Evolutionary conservation across 1,139 yeast species (phyloP).

Genomic region (Scheffersomyces segobiensis): DNA sequence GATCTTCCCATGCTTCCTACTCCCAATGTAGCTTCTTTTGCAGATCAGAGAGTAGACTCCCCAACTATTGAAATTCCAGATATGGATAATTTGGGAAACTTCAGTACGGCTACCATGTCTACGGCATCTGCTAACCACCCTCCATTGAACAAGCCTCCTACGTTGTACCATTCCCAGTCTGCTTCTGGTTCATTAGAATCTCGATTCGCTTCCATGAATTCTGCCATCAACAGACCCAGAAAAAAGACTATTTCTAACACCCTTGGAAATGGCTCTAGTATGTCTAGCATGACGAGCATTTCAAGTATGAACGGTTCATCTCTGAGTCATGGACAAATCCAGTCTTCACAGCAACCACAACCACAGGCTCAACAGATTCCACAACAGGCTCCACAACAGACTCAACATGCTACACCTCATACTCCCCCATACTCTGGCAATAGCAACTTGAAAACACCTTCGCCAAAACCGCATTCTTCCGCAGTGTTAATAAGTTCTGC

Average conservation of each 20-base stretch:
- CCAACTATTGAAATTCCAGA: conserved; percentile 52
- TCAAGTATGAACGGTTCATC: conserved; percentile 1
- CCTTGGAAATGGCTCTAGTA: conserved; percentile 16
- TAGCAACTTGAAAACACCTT: conserved; percentile 31
- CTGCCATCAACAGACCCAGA: conserved; percentile 26
- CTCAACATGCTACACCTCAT: conserved; percentile 24
- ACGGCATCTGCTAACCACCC: conserved; percentile 20
- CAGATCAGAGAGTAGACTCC: conserved; percentile 28
- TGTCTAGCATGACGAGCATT: conserved; percentile 7
- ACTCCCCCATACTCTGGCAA: conserved; percentile 37
- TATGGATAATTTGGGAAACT: conserved; percentile 37
- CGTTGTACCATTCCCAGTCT: conserved; percentile 50
- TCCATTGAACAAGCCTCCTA: conserved; percentile 49
- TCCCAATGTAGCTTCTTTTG: conserved; percentile 4
- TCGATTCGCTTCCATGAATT: conserved; percentile 24
- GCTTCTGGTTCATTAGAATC: conserved; percentile 47
- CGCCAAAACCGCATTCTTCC: conserved; percentile 39
- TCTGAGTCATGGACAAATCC: conserved; percentile 1
- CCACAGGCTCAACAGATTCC: conserved; percentile 4
- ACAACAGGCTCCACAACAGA: conserved; percentile 4
- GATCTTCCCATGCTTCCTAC: conserved; percentile 2
- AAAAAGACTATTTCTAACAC: conserved; percentile 45
- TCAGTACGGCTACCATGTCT: conserved; percentile 12
- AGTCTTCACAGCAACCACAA: conserved; percentile 2
- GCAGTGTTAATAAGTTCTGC: conserved; percentile 19